Evolutionary conservation across 2,329 filamentous ascomycete genomes (phyloP).

Genomic region (Teratosphaeria viscida): DNA sequence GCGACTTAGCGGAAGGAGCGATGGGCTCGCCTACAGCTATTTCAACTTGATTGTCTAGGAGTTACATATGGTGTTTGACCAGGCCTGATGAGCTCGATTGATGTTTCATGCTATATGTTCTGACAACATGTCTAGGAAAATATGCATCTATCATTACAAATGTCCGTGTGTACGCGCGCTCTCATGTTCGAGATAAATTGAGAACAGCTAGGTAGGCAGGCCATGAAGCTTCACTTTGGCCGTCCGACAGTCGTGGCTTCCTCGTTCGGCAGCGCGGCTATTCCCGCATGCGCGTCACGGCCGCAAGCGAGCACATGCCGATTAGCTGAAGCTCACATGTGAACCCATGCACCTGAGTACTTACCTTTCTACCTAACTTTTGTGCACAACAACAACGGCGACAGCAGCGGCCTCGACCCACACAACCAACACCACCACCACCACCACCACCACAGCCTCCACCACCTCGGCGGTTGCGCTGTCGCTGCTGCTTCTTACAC

Average conservation of each 20-base stretch:
- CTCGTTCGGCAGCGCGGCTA: neutral
- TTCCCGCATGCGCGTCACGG: neutral
- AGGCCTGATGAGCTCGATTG: no score
- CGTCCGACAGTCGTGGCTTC: neutral
- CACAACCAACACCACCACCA: no score
- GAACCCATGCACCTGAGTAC: neutral
- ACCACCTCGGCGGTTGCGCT: neutral
- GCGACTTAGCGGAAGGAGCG: neutral
- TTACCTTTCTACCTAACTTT: neutral
- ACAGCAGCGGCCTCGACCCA: neutral
- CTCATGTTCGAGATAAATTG: neutral
- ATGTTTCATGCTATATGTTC: neutral
- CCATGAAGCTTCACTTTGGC: no score
- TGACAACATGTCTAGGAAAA: no score
- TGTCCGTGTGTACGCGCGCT: no score
- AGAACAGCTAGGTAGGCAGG: no score
- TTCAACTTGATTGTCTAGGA: neutral
- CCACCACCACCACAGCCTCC: no score
- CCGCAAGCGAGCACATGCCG: neutral
- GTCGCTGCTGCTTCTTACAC: neutral
- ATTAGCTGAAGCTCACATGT: neutral
- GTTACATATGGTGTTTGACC: neutral
- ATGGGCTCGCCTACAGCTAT: neutral
- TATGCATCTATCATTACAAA: no score
- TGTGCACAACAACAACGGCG: neutral